These are phyloP conservation scores for Mollisia scopiformis DNA, from an alignment of 2,329 filamentous ascomycete genomes.

Conservation along the genomic window DNA sequence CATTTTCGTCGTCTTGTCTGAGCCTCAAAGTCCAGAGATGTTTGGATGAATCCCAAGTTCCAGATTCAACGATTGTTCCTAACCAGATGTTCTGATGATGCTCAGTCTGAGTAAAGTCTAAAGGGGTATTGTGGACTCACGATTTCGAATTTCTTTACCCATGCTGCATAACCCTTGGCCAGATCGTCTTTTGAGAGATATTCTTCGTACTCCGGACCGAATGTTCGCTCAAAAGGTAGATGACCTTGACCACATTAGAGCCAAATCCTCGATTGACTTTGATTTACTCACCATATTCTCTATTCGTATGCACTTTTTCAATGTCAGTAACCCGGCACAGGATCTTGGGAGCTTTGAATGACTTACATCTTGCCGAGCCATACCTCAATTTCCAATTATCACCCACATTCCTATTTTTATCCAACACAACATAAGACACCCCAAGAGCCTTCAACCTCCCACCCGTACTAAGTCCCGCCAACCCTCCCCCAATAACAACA, in stretches of 20 bases:
- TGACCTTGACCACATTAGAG: constrained; percentile 11
- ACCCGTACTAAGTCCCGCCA: constrained; percentile 5
- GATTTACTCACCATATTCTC: constrained; percentile 18
- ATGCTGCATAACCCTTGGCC: constrained; percentile 16
- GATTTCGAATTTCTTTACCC: constrained; percentile 19
- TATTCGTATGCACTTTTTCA: constrained; percentile 14
- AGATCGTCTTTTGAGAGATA: constrained; percentile 22
- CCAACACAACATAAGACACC: constrained; percentile 45
- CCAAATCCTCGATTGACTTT: too few species aligned
- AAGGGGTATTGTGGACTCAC: not conserved
- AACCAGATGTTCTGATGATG: constrained; percentile 15
- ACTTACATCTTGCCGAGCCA: constrained; percentile 18
- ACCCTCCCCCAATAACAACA: constrained; percentile 11
- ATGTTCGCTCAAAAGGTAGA: constrained; percentile 24
- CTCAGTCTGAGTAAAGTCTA: not conserved
- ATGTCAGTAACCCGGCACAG: not conserved
- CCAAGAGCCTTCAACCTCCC: constrained; percentile 13
- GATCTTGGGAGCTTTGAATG: not conserved
- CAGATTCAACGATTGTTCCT: not conserved
- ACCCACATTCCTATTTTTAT: constrained; percentile 57
- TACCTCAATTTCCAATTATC: constrained; percentile 62
- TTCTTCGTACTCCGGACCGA: constrained; percentile 13
- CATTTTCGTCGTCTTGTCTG: not conserved
- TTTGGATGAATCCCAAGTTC: constrained; percentile 10
- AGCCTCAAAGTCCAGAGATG: constrained; percentile 14